phyloP scores from a whole-genome alignment of 352 stramenopile species.

The Phytophthora parvispora region DNA sequence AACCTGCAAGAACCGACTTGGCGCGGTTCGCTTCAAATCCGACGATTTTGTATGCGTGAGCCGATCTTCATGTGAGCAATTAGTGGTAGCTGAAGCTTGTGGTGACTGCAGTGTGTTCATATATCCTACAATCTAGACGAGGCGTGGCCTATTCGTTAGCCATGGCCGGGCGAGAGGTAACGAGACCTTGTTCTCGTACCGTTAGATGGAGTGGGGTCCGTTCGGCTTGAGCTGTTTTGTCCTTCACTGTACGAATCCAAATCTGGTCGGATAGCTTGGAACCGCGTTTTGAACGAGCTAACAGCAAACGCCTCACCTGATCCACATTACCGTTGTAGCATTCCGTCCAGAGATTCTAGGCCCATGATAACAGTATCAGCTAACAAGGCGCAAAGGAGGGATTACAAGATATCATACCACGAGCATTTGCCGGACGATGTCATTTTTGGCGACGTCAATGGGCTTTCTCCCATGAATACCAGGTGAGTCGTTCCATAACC shows the following conservation, averaged over 20 bases:
- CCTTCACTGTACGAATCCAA: constrained; percentile 14
- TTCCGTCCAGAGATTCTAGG: constrained; percentile 53
- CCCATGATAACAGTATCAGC: neutral
- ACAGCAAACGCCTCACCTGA: constrained; percentile 35
- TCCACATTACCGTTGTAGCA: constrained; percentile 46
- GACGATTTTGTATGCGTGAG: constrained; percentile 12
- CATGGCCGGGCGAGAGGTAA: neutral
- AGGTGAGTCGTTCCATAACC: constrained; percentile 34
- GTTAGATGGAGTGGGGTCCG: constrained; percentile 62
- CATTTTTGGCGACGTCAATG: constrained; percentile 39
- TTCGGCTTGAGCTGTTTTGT: constrained; percentile 39
- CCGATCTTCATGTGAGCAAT: constrained; percentile 2
- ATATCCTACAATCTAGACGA: constrained; percentile 46
- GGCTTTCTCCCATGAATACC: constrained; percentile 56
- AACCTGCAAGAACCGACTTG: constrained; percentile 47
- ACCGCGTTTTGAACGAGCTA: neutral
- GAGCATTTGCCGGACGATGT: constrained; percentile 34
- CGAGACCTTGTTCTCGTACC: constrained; percentile 26
- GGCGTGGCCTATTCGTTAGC: neutral
- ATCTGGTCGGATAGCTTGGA: neutral
- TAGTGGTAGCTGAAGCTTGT: neutral
- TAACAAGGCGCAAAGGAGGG: neutral
- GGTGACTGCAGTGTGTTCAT: constrained; percentile 20
- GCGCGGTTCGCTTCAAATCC: constrained; percentile 13
- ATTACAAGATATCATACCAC: constrained; percentile 23